Percentiles rank a stretch among this genome's conserved stretches.
These are phyloP conservation scores for Phytophthora fragariae DNA, from an alignment of 352 stramenopile species.

Conservation along the genomic window DNA sequence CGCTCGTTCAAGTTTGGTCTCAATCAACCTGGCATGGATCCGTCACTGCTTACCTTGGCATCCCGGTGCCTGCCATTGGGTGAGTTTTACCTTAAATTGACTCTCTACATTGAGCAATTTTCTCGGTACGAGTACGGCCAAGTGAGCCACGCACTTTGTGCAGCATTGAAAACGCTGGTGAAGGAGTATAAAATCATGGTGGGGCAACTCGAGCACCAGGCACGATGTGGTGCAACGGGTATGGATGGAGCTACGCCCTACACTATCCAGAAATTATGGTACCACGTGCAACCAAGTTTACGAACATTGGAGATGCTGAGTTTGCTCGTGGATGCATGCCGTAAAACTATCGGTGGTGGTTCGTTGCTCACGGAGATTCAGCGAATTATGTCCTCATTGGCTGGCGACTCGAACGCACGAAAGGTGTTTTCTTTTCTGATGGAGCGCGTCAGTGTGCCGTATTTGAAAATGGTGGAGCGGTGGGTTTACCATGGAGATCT, in stretches of 20 bases:
- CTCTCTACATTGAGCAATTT: constrained; percentile 82
- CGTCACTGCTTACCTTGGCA: constrained; percentile 75
- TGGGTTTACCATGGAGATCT: constrained; percentile 93
- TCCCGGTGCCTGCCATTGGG: constrained; percentile 74
- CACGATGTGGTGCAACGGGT: constrained; percentile 38
- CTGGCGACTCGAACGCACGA: constrained; percentile 79
- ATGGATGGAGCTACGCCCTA: constrained; percentile 42
- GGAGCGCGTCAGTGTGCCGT: constrained; percentile 84
- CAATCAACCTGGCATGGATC: constrained; percentile 82
- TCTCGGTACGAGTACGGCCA: constrained; percentile 93
- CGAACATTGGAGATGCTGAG: constrained; percentile 94
- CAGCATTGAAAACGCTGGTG: constrained; percentile 91
- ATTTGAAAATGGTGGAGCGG: constrained; percentile 90
- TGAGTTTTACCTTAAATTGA: constrained; percentile 83
- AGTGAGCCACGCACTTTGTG: constrained; percentile 95
- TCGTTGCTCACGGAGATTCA: constrained; percentile 93
- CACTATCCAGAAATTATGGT: constrained; percentile 94
- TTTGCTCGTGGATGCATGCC: constrained; percentile 78
- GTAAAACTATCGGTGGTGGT: constrained; percentile 85
- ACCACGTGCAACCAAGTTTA: constrained; percentile 92
- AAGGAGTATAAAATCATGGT: constrained; percentile 95
- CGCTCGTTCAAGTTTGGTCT: constrained; percentile 72
- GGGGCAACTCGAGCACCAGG: constrained; percentile 89
- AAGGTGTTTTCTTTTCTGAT: constrained; percentile 88
- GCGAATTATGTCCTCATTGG: constrained; percentile 80